phyloP scores from a whole-genome alignment of 768 basidiomycete species.

The Russula compacta region DNA sequence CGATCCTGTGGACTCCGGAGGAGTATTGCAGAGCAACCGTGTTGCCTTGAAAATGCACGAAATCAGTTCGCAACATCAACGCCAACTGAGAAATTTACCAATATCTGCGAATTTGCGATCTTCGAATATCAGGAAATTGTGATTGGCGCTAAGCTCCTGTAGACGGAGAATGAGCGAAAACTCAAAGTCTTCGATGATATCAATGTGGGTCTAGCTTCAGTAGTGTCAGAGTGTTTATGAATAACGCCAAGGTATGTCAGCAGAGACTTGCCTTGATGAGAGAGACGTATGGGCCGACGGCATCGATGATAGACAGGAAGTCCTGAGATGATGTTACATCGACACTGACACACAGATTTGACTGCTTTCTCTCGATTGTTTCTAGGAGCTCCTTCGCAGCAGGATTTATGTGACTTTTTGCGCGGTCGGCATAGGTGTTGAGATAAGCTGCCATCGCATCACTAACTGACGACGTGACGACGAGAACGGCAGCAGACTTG shows the following conservation, averaged over 20 bases:
- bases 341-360: conserved; percentile 92
- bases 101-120: conserved; percentile 99
- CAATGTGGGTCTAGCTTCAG: conserved; percentile 76
- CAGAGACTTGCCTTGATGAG: conserved; percentile 71
- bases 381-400: conserved; percentile 71
- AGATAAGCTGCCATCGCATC: conserved; percentile 25
- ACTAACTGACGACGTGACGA: not conserved
- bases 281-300: conserved; percentile 84
- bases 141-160: conserved; percentile 58
- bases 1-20: conserved; percentile 85
- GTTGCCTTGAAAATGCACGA: conserved; percentile 54
- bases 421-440: conserved; percentile 56
- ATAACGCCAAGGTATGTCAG: not conserved
- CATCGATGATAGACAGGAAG: conserved; percentile 78
- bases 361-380: conserved; percentile 76
- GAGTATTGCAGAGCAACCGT: conserved; percentile 95
- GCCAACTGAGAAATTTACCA: conserved; percentile 39
- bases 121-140: conserved; percentile 96
- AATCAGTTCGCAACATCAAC: not conserved
- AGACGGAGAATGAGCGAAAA: conserved; percentile 58
- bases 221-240: conserved; percentile 21
- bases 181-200: conserved; percentile 91
- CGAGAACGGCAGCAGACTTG: too few relatives aligned
- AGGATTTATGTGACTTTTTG: conserved; percentile 51
- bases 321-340: conserved; percentile 78